A percentile compares a stretch with the other conserved stretches of the same genome.
phyloP scores from a whole-genome alignment of 2,329 filamentous ascomycete species.

The Huntiella abstrusa region DNA sequence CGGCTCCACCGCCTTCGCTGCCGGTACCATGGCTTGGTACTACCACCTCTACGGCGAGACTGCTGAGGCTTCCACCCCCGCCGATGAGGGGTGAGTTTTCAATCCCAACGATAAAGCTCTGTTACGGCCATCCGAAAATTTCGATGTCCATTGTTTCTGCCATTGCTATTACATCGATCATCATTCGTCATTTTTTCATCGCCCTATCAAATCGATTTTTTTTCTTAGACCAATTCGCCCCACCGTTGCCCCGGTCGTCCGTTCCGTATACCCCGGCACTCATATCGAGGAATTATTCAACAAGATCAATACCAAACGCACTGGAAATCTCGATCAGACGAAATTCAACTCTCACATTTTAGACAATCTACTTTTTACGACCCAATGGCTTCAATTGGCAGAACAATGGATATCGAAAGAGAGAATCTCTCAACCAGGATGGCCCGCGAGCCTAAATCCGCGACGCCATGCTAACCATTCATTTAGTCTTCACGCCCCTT shows the following conservation, averaged over 20 bases:
- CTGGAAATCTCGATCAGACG: too few relatives aligned
- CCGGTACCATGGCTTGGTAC: slow-evolving; percentile 90
- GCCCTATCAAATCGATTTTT: background rate
- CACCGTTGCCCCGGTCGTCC: background rate
- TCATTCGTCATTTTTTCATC: slow-evolving; percentile 4
- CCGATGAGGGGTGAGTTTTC: slow-evolving; percentile 86
- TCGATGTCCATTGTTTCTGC: background rate
- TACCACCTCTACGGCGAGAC: slow-evolving; percentile 87
- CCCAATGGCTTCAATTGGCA: slow-evolving; percentile 3
- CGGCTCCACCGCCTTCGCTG: slow-evolving; percentile 68
- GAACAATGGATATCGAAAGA: background rate
- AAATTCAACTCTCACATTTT: background rate
- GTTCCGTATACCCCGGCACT: background rate
- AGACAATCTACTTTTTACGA: background rate
- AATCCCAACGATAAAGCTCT: background rate
- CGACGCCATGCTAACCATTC: slow-evolving; percentile 16
- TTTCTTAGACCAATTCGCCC: background rate
- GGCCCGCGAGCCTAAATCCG: background rate
- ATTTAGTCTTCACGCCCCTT: slow-evolving; percentile 66
- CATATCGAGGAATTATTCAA: background rate
- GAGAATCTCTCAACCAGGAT: background rate
- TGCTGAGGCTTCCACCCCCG: slow-evolving; percentile 74
- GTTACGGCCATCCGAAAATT: background rate
- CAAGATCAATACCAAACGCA: too few relatives aligned
- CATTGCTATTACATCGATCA: background rate